phyloP scores from a whole-genome alignment of 805 yeast genomes.

The Kuraishia floccosa region DNA sequence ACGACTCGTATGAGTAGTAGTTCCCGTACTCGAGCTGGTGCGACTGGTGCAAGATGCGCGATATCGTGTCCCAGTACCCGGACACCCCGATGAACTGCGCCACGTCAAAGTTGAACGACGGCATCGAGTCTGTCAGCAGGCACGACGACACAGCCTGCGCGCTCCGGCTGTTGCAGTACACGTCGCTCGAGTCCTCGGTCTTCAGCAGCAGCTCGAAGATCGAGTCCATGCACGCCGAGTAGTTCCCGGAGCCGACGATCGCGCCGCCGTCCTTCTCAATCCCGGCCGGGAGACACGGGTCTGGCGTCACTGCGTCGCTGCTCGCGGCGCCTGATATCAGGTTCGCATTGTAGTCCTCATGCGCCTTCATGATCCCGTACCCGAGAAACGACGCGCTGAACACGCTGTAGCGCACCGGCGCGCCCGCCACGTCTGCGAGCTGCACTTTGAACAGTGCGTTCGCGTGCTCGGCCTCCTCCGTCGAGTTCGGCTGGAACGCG shows the following conservation, averaged over 20 bases:
- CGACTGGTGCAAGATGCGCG: constrained; percentile 27
- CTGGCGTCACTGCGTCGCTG: constrained; percentile 14
- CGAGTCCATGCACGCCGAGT: constrained; percentile 30
- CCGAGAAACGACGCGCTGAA: constrained; percentile 50
- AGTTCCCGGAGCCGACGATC: constrained; percentile 43
- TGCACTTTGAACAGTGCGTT: constrained; percentile 33
- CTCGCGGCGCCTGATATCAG: constrained; percentile 12
- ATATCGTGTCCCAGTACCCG: constrained; percentile 55
- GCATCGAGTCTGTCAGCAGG: constrained; percentile 38
- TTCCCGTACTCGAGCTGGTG: constrained; percentile 16
- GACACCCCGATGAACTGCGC: constrained; percentile 54
- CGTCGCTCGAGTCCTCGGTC: constrained; percentile 4
- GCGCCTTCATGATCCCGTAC: constrained; percentile 49
- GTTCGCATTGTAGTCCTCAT: constrained; percentile 27
- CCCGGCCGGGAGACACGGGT: constrained; percentile 50
- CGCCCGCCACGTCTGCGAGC: constrained; percentile 20
- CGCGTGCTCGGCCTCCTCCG: constrained; percentile 30
- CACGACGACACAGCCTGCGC: constrained; percentile 29
- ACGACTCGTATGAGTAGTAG: constrained; percentile 32
- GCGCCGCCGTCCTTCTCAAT: constrained; percentile 12
- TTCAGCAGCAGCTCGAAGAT: constrained; percentile 31
- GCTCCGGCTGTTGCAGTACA: constrained; percentile 9
- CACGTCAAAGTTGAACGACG: constrained; percentile 44
- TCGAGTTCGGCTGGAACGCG: constrained; percentile 44
- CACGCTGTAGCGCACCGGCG: constrained; percentile 23